Evolutionary conservation across 2,329 filamentous ascomycete species (phyloP), one percentile per base, ranked within the genome.

Genomic region (Pseudogymnoascus sp.): DNA sequence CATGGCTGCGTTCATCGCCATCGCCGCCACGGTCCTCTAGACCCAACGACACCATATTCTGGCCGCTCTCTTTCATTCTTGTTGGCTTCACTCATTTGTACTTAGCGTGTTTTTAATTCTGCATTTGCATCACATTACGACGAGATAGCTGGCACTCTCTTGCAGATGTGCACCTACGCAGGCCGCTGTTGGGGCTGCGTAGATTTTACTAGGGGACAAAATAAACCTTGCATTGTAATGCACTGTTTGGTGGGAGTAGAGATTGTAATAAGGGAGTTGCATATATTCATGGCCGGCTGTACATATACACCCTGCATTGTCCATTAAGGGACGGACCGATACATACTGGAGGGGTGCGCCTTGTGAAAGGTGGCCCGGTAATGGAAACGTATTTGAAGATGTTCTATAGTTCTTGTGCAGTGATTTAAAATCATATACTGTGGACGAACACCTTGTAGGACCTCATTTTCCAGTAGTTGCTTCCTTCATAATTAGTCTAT

Each of bases 201-300:
- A 9, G 21, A n/a, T 10, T 28, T 52, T 52, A 52, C 41, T 52
- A n/a, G 45, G 45, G 26, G 26, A 52, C 28, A 52, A 26, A 26
- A 52, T 52, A 33, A 13, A 52, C 8, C n/a, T 52, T 52, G 45
- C 45, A 52, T 30, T 30, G 45, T 23, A 23, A 52, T 52, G 45
- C 45, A 52, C 19, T 19, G 26, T 52, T 52, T 52, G 18, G 5
- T 13, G 38, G 38, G 21, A 10, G 45, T 33, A n/a, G 19, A 3
- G 13, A 18, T 52, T 52, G 45, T 52, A 52, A 52, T 52, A 52
- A 15, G 26, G 23, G 45, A 30, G 33, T 26, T 52, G 45, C 45
- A 52, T 52, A 52, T 52, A 52, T 52, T 52, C 45, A 52, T 52
- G 45, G 26, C 45, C 26, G 45, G 45, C 26, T 52, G 45, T 52